These are phyloP conservation scores for Alternaria hordeiaustralica DNA, from an alignment of 2,329 filamentous ascomycete species.

Conservation along the genomic window DNA sequence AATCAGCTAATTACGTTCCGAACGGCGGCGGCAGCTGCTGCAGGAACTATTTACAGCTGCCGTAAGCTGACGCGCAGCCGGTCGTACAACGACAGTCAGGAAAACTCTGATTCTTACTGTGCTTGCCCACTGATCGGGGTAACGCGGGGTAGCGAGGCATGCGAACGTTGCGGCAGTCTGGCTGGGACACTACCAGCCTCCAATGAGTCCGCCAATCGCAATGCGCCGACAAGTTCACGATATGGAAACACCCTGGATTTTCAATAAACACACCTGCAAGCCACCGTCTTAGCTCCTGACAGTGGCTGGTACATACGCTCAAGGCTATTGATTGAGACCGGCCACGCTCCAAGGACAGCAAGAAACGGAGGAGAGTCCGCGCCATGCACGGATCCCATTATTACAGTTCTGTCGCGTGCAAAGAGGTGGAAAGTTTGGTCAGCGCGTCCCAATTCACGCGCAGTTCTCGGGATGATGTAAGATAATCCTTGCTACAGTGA, in stretches of 20 bases:
- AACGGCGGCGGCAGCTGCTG: constrained; percentile 31
- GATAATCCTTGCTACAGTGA: neutral
- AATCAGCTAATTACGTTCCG: constrained; percentile 15
- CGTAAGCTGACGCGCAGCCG: neutral
- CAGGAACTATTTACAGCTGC: constrained; percentile 28
- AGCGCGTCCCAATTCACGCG: neutral
- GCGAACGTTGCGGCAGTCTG: constrained; percentile 14
- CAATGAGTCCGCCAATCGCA: constrained; percentile 7
- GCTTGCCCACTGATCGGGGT: neutral
- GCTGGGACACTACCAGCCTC: constrained; percentile 10
- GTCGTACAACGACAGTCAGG: neutral
- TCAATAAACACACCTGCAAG: constrained; percentile 37
- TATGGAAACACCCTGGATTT: constrained; percentile 28
- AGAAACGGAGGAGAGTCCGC: neutral
- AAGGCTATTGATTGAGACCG: neutral
- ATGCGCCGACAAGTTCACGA: constrained; percentile 3
- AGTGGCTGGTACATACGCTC: neutral
- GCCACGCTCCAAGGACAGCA: neutral
- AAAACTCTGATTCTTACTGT: neutral
- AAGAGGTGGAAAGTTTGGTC: neutral
- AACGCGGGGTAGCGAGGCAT: constrained; percentile 14
- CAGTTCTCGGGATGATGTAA: neutral
- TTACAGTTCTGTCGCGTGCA: neutral
- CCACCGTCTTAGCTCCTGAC: constrained; percentile 19
- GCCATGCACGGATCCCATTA: neutral